phyloP scores from a whole-genome alignment of 1,139 yeast genomes.

The Geotrichum klebahnii region DNA sequence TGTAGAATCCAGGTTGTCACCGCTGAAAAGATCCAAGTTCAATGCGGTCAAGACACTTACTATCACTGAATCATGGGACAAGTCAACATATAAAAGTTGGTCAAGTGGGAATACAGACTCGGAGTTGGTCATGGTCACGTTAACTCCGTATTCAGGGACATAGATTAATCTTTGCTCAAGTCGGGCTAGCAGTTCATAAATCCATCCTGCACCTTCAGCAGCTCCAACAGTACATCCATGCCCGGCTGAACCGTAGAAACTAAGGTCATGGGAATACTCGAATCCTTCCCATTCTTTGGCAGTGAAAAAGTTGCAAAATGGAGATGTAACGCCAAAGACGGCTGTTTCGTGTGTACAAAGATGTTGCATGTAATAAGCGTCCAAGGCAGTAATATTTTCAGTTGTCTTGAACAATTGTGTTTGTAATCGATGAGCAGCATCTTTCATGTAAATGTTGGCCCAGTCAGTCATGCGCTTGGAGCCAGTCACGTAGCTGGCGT shows the following conservation, averaged over 20 bases:
- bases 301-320: slow-evolving; percentile 48
- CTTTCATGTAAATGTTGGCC: slow-evolving; percentile 41
- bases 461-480: slow-evolving; percentile 33
- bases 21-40: slow-evolving; percentile 39
- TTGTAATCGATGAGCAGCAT: slow-evolving; percentile 44
- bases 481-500: slow-evolving; percentile 29
- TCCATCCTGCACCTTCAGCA: slow-evolving; percentile 45
- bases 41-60: slow-evolving; percentile 42
- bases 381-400: slow-evolving; percentile 39
- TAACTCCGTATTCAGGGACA: slow-evolving; percentile 38
- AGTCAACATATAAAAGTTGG: slow-evolving; percentile 44
- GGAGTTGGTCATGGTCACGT: slow-evolving; percentile 36
- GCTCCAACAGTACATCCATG: slow-evolving; percentile 42
- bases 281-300: slow-evolving; percentile 49
- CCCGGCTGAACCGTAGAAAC: slow-evolving; percentile 41
- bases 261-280: slow-evolving; percentile 46
- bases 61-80: slow-evolving; percentile 44
- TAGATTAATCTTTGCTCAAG: slow-evolving; percentile 33
- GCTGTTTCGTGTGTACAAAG: slow-evolving; percentile 51
- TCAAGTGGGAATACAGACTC: slow-evolving; percentile 40
- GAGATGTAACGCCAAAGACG: slow-evolving; percentile 46
- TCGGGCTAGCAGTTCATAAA: slow-evolving; percentile 41
- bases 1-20: slow-evolving; percentile 38
- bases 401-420: slow-evolving; percentile 45
- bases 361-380: slow-evolving; percentile 43